phyloP scores from a whole-genome alignment of 2,329 filamentous ascomycete genomes.

The Aureobasidium sp. region DNA sequence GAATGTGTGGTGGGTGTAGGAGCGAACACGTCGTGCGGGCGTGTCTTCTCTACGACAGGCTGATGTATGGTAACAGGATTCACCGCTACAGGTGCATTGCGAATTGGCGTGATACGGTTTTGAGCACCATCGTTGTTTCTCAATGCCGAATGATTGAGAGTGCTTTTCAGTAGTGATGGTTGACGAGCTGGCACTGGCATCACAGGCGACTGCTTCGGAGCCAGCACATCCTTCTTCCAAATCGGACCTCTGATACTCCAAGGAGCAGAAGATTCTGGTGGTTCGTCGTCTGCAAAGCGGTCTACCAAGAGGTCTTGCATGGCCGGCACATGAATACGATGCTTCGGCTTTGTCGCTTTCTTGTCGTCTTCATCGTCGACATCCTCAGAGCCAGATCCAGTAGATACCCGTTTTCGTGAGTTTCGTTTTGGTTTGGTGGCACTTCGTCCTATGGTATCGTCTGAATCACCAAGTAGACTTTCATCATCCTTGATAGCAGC shows the following conservation, averaged over 20 bases:
- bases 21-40: neutral
- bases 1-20: neutral
- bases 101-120: neutral
- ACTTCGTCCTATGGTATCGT: constrained; percentile 6
- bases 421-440: neutral
- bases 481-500: constrained; percentile 14
- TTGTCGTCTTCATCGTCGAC: constrained; percentile 13
- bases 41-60: neutral
- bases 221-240: constrained; percentile 34
- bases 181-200: neutral
- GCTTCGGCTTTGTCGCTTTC: constrained; percentile 28
- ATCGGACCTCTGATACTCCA: constrained; percentile 38
- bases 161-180: neutral
- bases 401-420: neutral
- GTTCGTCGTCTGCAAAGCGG: constrained; percentile 36
- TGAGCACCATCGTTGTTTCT: neutral
- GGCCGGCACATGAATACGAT: constrained; percentile 36
- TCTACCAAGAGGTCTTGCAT: constrained; percentile 32
- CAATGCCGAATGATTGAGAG: neutral
- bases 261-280: constrained; percentile 32
- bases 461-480: constrained; percentile 18
- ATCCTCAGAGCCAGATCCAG: constrained; percentile 2
- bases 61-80: neutral
- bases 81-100: neutral
- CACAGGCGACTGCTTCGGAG: constrained; percentile 13